These are phyloP conservation scores for Chrysoporthe austroafricana DNA, from an alignment of 2,329 filamentous ascomycete genomes.

Conservation along the genomic window DNA sequence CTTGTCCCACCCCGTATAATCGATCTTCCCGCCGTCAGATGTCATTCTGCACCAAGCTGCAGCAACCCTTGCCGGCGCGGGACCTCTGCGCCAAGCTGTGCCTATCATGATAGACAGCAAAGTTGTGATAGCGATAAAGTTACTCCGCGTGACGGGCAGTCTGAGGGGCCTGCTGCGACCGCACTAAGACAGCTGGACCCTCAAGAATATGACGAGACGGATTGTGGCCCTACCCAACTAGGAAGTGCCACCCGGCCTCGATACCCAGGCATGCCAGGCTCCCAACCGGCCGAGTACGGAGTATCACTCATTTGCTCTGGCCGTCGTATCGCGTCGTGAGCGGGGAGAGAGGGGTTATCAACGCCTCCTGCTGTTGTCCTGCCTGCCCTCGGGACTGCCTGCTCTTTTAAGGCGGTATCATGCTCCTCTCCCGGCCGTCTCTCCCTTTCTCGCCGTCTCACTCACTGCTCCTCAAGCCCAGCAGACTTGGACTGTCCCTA, in stretches of 20 bases:
- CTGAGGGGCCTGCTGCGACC: neutral
- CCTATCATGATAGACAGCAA: constrained; percentile 1
- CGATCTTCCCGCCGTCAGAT: neutral
- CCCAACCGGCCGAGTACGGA: neutral
- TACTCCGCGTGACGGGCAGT: neutral
- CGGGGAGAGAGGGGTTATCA: neutral
- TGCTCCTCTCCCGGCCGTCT: neutral
- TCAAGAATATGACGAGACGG: no score
- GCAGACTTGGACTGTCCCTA: neutral
- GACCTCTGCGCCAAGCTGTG: neutral
- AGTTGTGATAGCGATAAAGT: constrained; percentile 1
- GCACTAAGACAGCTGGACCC: neutral
- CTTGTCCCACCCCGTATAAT: no score
- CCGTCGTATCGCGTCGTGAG: neutral
- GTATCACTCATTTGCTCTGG: neutral
- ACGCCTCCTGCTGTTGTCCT: neutral
- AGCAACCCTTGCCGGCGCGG: neutral
- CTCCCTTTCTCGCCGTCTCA: constrained; percentile 7
- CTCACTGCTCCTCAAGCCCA: neutral
- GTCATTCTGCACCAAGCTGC: neutral
- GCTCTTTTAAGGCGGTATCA: neutral
- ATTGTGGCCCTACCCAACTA: constrained; percentile 5
- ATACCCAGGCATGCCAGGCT: neutral
- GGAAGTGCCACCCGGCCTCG: constrained; percentile 2
- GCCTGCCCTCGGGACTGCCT: constrained; percentile 3